These are phyloP conservation scores for Agapanthus africanus DNA, from an alignment of 106 monocot genomes.

Conservation along the genomic window DNA sequence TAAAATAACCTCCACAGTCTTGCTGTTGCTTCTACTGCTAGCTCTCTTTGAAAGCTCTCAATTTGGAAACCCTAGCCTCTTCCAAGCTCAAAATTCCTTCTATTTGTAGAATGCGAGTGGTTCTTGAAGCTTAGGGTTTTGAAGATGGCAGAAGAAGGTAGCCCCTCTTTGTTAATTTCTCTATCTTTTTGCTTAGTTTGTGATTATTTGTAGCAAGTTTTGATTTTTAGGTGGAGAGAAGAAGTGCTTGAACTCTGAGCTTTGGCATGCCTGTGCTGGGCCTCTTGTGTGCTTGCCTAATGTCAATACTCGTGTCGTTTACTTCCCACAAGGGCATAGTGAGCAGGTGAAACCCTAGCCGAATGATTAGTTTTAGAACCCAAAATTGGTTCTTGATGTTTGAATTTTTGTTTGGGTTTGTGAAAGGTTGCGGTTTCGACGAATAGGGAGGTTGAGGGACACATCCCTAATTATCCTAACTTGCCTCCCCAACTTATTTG, in stretches of 20 bases:
- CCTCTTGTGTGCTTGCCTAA: conserved; percentile 76
- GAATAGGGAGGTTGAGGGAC: conserved; percentile 88
- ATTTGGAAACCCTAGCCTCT: conserved; percentile 7
- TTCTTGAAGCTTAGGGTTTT: conserved; percentile 3
- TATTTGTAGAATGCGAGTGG: background rate
- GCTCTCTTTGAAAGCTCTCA: background rate
- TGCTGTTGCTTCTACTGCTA: background rate
- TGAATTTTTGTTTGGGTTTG: conserved; percentile 1
- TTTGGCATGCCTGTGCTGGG: conserved; percentile 93
- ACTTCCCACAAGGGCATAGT: conserved; percentile 89
- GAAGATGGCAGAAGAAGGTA: conserved; percentile 9
- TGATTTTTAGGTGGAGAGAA: conserved; percentile 46
- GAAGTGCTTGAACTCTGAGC: conserved; percentile 78
- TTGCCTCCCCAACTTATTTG: conserved; percentile 86
- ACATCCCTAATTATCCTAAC: conserved; percentile 91
- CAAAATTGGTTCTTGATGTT: background rate
- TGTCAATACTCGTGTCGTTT: conserved; percentile 70
- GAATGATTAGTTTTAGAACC: background rate
- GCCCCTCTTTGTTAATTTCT: background rate
- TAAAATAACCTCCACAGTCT: background rate
- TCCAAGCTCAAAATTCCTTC: background rate
- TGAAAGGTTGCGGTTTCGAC: conserved; percentile 81
- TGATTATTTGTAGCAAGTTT: background rate
- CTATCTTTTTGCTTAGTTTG: background rate
- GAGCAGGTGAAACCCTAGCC: conserved; percentile 47